Conservation (phyloP, 2,329 filamentous ascomycete species). For the Chrysosphaeria jannelii region DNA sequence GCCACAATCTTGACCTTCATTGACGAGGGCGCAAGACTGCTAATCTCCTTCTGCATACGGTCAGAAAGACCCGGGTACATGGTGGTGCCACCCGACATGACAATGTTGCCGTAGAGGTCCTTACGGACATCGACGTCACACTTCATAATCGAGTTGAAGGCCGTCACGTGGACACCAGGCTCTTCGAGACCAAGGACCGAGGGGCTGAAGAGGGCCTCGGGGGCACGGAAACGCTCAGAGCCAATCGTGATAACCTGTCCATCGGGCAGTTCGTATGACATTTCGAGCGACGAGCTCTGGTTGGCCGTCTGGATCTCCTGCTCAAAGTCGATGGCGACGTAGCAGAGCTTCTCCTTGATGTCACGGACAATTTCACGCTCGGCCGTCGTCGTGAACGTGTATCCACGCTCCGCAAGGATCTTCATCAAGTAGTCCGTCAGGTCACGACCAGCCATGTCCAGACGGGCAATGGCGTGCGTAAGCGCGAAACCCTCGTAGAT, state of each 20-base stretch:
- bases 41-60: conserved; percentile 99
- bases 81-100: conserved; percentile 99
- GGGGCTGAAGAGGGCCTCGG: conserved; percentile 98
- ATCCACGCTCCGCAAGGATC: conserved; percentile 96
- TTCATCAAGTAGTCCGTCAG: conserved; percentile 99
- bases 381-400: conserved; percentile 98
- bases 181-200: conserved; percentile 93
- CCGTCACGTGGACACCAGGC: conserved; percentile 97
- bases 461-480: conserved; percentile 97
- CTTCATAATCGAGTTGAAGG: conserved; percentile 99
- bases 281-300: conserved; percentile 96
- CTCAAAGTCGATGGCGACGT: conserved; percentile 98
- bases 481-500: conserved; percentile 99
- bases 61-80: conserved; percentile 99
- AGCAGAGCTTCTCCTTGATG: conserved; percentile 99
- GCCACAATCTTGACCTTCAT: conserved; percentile 99
- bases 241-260: conserved; percentile 99
- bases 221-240: conserved; percentile 99
- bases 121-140: conserved; percentile 99
- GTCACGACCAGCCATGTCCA: conserved; percentile 99
- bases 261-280: conserved; percentile 99
- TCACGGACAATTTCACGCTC: conserved; percentile 99
- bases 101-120: conserved; percentile 99
- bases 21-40: conserved; percentile 89
- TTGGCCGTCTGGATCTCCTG: conserved; percentile 99